Conservation (phyloP, 1,284 basidiomycete genomes). For the Heterobasidion irregulare region DNA sequence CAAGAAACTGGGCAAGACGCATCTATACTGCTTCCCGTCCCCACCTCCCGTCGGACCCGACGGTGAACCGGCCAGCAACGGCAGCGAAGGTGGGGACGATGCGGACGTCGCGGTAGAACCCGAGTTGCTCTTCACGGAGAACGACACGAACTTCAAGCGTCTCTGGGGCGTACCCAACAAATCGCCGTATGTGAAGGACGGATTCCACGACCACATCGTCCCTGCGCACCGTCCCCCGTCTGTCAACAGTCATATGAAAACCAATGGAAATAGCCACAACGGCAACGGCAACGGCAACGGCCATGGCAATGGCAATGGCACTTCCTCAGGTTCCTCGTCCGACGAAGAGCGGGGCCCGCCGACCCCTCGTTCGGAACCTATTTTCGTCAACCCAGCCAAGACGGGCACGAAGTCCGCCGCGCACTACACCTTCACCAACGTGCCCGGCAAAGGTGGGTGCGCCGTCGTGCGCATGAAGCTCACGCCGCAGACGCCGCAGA, state of each 20-base stretch:
- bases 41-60: constrained; percentile 81
- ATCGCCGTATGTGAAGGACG: constrained; percentile 87
- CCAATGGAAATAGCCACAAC: constrained; percentile 24
- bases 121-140: constrained; percentile 88
- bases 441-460: constrained; percentile 89
- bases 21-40: constrained; percentile 87
- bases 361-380: constrained; percentile 43
- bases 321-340: constrained; percentile 15
- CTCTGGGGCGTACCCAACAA: constrained; percentile 86
- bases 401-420: constrained; percentile 90
- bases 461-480: constrained; percentile 94
- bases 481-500: constrained; percentile 67
- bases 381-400: constrained; percentile 83
- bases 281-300: constrained; percentile 8
- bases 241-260: constrained; percentile 30
- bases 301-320: background rate
- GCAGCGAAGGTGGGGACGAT: constrained; percentile 35
- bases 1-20: constrained; percentile 63
- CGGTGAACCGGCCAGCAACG: constrained; percentile 43
- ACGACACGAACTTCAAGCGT: constrained; percentile 92
- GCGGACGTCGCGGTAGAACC: constrained; percentile 67
- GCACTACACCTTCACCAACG: constrained; percentile 83
- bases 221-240: constrained; percentile 67
- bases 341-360: constrained; percentile 29
- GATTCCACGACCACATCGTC: constrained; percentile 97